Evolutionary conservation across 169 alveolate genomes (phyloP).

Genomic region (Neospora caninum): DNA sequence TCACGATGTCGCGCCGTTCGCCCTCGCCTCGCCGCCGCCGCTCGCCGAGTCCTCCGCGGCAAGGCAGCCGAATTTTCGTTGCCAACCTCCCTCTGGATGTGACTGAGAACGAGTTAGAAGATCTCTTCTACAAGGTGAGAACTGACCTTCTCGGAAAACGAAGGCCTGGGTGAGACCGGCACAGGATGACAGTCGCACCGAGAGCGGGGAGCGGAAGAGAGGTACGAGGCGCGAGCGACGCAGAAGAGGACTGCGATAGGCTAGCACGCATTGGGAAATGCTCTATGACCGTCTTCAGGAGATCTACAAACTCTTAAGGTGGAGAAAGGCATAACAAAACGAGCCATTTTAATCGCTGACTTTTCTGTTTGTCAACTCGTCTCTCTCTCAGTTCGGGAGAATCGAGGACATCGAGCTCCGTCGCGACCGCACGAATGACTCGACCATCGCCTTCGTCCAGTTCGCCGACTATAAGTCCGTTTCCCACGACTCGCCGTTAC

Average conservation of each 20-base stretch:
- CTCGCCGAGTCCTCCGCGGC: not conserved
- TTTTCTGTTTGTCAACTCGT: too few relatives aligned
- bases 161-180: too few relatives aligned
- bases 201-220: too few relatives aligned
- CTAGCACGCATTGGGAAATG: too few relatives aligned
- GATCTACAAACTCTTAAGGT: too few relatives aligned
- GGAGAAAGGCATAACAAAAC: too few relatives aligned
- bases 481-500: not conserved
- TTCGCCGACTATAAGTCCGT: not conserved
- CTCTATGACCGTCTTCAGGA: too few relatives aligned
- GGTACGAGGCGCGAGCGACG: too few relatives aligned
- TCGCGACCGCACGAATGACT: not conserved
- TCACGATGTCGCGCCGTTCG: not conserved
- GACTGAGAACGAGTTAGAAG: slow-evolving; percentile 80
- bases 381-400: not conserved
- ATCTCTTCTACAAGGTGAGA: not conserved
- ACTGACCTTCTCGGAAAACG: too few relatives aligned
- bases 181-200: too few relatives aligned
- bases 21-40: not conserved
- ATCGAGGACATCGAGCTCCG: slow-evolving; percentile 17
- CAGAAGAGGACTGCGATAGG: too few relatives aligned
- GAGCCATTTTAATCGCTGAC: too few relatives aligned
- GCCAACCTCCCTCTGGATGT: slow-evolving; percentile 85
- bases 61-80: slow-evolving; percentile 77
- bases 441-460: slow-evolving; percentile 10